Evolutionary conservation across 441 rosid species (phyloP), one percentile per base, ranked within the genome.

Genomic region (Euphorbia neoarborescens): DNA sequence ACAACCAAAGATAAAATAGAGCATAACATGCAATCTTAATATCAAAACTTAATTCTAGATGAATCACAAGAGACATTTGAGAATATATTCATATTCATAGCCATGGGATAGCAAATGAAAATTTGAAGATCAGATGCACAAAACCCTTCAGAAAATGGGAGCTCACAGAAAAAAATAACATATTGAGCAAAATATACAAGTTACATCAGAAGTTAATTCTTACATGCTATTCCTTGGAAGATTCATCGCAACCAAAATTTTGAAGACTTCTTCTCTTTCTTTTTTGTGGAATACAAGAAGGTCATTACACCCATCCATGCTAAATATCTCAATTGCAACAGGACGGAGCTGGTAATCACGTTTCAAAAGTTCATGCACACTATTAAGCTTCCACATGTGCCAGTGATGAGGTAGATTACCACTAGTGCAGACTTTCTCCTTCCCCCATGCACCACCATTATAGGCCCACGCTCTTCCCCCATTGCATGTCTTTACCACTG

Each of bases 381-480:
- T 90, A 73, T 89, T 80, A 74, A 94, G 94, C 85, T 96, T 94
- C 99, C 99, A 96, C 99, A 96, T 94, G 75, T 77, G 91, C 99
- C 99, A 94, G 66, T 87, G 92, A 81, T 96, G 99, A 60, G 97
- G 96, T 70, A 96, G 78, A 81, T 87, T 96, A 71, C 96, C 92
- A 75, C 89, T 85, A 74, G 77, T 82, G 75, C 87, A 73, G 60
- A 90, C 79, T 84, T 86, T 94, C 87, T 94, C 99, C 86, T 96
- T 96, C 71, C 99, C 99, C 99, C 99, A 96, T 62, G 99, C 99
- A 81, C 99, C 99, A 73, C 99, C 99, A 87, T 84, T 85, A 69
- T 90, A 96, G 75, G 99, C 99, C 99, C 99, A 96, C 50, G 99
- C 99, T 81, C 96, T 87, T 69, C 97, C 99, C 71, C 99, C 99